Evolutionary conservation across 1,284 basidiomycete species (phyloP).

Genomic region (Heterobasidion parviporum): DNA sequence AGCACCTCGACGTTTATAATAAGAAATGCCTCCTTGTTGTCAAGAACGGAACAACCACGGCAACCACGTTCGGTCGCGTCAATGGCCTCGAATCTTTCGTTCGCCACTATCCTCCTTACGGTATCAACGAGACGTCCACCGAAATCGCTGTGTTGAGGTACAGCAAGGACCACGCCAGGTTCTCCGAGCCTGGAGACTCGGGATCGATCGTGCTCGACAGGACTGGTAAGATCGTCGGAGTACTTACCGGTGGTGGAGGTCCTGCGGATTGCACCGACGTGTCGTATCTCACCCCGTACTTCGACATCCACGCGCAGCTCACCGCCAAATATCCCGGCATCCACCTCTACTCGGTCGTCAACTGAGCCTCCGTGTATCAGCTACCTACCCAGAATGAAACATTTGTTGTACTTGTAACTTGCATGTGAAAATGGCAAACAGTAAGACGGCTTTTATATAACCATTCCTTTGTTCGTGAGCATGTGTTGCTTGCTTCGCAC

Average conservation of each 20-base stretch:
- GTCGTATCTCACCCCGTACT: constrained; percentile 21
- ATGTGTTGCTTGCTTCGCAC: too few species aligned
- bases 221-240: constrained; percentile 17
- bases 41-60: constrained; percentile 21
- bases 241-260: constrained; percentile 19
- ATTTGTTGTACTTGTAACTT: too few species aligned
- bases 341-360: constrained; percentile 14
- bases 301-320: constrained; percentile 15
- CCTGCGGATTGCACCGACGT: constrained; percentile 12
- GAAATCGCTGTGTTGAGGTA: constrained; percentile 16
- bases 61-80: constrained; percentile 20
- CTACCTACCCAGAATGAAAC: too few species aligned
- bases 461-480: too few species aligned
- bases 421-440: too few species aligned
- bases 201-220: constrained; percentile 19
- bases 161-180: constrained; percentile 12
- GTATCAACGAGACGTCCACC: constrained; percentile 10
- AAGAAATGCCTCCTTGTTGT: constrained; percentile 17
- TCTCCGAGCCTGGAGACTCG: constrained; percentile 21
- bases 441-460: too few species aligned
- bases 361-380: neutral
- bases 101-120: constrained; percentile 13
- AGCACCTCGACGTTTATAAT: constrained; percentile 16
- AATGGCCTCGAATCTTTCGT: constrained; percentile 20
- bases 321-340: constrained; percentile 15